phyloP scores from a whole-genome alignment of 805 yeast genomes.

The Wickerhamiella alocasiicola region DNA sequence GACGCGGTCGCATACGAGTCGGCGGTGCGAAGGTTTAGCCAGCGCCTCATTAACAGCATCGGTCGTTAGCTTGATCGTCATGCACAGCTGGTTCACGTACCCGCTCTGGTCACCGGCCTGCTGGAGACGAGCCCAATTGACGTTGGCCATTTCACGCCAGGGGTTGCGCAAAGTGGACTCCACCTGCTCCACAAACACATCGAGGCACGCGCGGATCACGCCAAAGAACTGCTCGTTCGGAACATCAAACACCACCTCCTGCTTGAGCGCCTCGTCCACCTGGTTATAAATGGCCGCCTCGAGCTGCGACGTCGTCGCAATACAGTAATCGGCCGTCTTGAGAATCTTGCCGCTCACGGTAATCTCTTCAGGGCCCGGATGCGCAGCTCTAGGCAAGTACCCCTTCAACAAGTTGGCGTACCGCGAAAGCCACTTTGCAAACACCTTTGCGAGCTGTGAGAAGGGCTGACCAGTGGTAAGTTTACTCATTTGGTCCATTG shows the following conservation, averaged over 20 bases:
- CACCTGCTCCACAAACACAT: conserved; percentile 43
- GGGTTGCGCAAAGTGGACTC: conserved; percentile 49
- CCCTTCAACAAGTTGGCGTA: conserved; percentile 44
- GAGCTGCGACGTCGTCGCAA: conserved; percentile 63
- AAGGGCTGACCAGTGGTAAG: conserved; percentile 37
- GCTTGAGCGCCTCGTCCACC: conserved; percentile 32
- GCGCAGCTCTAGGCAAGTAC: conserved; percentile 31
- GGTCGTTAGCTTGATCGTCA: conserved; percentile 36
- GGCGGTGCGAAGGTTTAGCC: conserved; percentile 54
- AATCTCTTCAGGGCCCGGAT: conserved; percentile 15
- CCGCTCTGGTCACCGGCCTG: conserved; percentile 62
- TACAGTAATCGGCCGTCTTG: conserved; percentile 84
- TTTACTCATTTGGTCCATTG: conserved; percentile 56
- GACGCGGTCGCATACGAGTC: conserved; percentile 64
- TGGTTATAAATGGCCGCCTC: conserved; percentile 41
- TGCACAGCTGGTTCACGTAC: conserved; percentile 49
- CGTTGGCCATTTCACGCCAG: conserved; percentile 74
- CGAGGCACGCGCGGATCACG: conserved; percentile 46
- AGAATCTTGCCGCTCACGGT: conserved; percentile 54
- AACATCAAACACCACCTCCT: conserved; percentile 39
- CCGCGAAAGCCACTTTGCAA: conserved; percentile 50
- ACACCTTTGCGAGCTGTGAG: conserved; percentile 41
- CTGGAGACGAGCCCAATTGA: conserved; percentile 57
- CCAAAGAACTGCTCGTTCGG: conserved; percentile 46
- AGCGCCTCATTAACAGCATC: conserved; percentile 29